A percentile compares a stretch with the other conserved stretches of the same genome.
These are phyloP conservation scores for Globisporangium carolinianum DNA, from an alignment of 352 stramenopile genomes.

Conservation along the genomic window DNA sequence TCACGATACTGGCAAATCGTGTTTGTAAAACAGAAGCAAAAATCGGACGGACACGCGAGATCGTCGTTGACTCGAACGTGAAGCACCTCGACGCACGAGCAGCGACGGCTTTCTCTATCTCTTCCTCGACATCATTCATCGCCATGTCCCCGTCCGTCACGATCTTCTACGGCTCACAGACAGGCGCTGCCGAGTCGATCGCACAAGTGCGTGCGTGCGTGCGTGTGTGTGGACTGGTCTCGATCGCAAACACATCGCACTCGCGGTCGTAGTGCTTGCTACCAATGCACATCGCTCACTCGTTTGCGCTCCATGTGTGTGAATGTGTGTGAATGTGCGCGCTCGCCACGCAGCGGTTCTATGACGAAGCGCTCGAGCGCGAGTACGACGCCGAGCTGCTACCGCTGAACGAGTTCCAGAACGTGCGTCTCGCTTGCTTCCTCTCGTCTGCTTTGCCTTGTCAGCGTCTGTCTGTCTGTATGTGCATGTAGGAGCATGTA, in stretches of 20 bases:
- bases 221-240: no score
- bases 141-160: constrained; percentile 18
- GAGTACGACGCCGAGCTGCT: constrained; percentile 42
- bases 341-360: constrained; percentile 38
- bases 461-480: background rate
- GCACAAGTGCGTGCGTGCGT: constrained; percentile 50
- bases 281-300: background rate
- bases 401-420: constrained; percentile 67
- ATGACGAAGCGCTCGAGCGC: constrained; percentile 51
- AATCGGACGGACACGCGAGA: no score
- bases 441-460: background rate
- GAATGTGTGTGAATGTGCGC: background rate
- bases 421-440: constrained; percentile 20
- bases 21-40: no score
- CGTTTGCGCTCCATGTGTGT: background rate
- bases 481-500: no score
- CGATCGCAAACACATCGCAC: no score
- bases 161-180: constrained; percentile 86
- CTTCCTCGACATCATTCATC: constrained; percentile 1
- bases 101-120: background rate
- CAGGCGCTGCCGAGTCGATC: constrained; percentile 83
- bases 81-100: no score
- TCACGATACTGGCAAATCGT: no score
- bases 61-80: no score
- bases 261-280: no score